Evolutionary conservation across 495 filamentous ascomycete genomes (phyloP), one percentile per base, ranked within the genome.

Genomic region (Lophiostoma macrostomum): DNA sequence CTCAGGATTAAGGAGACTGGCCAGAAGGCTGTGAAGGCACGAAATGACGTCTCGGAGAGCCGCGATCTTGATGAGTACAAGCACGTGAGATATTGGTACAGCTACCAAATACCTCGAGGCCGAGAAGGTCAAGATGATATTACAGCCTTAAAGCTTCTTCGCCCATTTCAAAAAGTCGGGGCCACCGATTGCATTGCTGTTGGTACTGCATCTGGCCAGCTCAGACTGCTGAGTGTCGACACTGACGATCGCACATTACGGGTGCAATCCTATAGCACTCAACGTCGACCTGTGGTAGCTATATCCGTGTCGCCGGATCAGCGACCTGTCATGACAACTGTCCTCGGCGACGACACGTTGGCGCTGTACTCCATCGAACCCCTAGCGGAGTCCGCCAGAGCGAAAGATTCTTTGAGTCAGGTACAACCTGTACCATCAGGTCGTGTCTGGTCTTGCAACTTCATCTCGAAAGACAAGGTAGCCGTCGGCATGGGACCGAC

Each of bases 61-160:
- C n/a, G n/a, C n/a, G n/a, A n/a, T 37, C 51, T 57, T 29, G 65
- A 69, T 44, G 20, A 58, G 14, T 62, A 61, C 38, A 27, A 54
- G n/a, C 58, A 68, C 37, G 38, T 47, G 27, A 38, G 29, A 5
- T 51, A 64, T 27, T 85, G 78, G 76, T 58, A 76, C 38, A 66
- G 72, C 0, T 83, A 81, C 58, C 74, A 77, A 51, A 74, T 80
- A 34, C 49, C 74, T 23, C 69, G 76, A 4, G 65, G 73, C 43
- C 58, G 64, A 8, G 80, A 77, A 53, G 83, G 81, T n/a, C 71
- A 71, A 44, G 84, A 85, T 57, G 84, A 87, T 67, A 78, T 86
- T 36, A 80, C 77, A 28, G 70, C 75, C 11, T 22, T 86, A 12
- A 77, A 80, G 61, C 56, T 86, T 0, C 56, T 86, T 22, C 55